Evolutionary conservation across 2,329 filamentous ascomycete species (phyloP), one percentile per base, ranked within the genome.

Genomic region (Colletotrichum cordylinicola): DNA sequence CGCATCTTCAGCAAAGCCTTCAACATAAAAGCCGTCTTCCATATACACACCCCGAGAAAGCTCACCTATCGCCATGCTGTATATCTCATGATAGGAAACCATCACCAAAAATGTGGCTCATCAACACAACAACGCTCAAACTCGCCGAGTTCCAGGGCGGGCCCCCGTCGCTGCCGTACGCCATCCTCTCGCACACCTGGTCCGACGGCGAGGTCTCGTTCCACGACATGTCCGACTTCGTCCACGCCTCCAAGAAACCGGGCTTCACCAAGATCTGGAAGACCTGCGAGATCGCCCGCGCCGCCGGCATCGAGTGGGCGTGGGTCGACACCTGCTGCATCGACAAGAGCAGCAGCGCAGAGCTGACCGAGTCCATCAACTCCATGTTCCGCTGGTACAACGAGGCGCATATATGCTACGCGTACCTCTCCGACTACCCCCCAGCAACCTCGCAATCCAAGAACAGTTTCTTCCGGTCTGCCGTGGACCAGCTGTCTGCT

Each of bases 331-430:
- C 43, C 43, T 52, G 43, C 43, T 52, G 43, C 43, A 52, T 52
- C 43, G 43, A 52, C 43, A 52, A 52, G 43, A 2, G 43, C 43
- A 52, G 43, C 43, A 52, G 43, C 43, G 43, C 43, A 0, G 43
- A 52, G 6, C 43, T 52, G 43, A 52, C 43, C 2, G 80, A 83
- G 73, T 80, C 82, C 2, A 84, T 79, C 64, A 79, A 77, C 37
- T 76, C 78, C 21, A 79, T 79, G 78, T 79, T 77, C 37, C 58
- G 31, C 29, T 86, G 83, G 82, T 86, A 86, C 76, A 76, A 78
- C 27, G 77, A 82, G 12, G 82, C 84, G 43, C 43, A 52, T n/a
- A 52, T 52, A 10, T 52, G 43, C 43, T 52, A 52, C 10, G 43
- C 43, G 0, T 52, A 52, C n/a, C 43, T 52, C 43, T 52, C 43